Conservation (phyloP, 2,329 filamentous ascomycete genomes). For the Xylariaceae sp. region DNA sequence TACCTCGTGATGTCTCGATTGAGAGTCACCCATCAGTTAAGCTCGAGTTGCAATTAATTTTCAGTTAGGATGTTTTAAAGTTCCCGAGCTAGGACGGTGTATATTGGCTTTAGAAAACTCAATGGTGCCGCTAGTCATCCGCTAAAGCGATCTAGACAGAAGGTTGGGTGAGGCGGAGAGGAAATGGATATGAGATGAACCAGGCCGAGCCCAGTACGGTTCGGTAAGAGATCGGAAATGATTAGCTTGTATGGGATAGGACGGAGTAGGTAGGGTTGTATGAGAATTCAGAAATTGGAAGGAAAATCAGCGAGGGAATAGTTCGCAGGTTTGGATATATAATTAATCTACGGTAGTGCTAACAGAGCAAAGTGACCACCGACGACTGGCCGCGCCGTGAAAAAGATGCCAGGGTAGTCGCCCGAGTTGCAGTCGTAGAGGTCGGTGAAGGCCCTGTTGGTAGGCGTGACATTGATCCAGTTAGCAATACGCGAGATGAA, state of each 20-base stretch:
- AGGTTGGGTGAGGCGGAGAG: too few species aligned
- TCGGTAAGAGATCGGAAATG: neutral
- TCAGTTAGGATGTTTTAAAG: too few species aligned
- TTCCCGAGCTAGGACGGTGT: too few species aligned
- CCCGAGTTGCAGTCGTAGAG: slow-evolving; percentile 75
- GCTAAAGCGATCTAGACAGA: too few species aligned
- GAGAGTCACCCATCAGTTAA: too few species aligned
- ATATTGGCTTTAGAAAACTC: too few species aligned
- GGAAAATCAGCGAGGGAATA: neutral
- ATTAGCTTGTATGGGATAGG: neutral
- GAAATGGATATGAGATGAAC: too few species aligned
- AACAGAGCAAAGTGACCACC: slow-evolving; percentile 83
- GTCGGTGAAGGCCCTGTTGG: slow-evolving; percentile 76
- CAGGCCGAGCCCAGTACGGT: neutral
- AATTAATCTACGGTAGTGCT: slow-evolving; percentile 54
- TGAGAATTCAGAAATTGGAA: neutral
- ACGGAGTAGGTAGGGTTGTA: neutral
- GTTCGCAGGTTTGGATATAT: neutral
- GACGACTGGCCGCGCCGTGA: slow-evolving; percentile 79
- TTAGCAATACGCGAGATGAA: slow-evolving; percentile 72
- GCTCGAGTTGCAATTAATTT: too few species aligned
- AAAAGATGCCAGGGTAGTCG: slow-evolving; percentile 68
- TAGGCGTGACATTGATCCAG: slow-evolving; percentile 78
- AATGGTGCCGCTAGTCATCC: too few species aligned
- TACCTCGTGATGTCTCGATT: too few species aligned